Conservation (phyloP, 768 basidiomycete species). For the Suillus bovinus region DNA sequence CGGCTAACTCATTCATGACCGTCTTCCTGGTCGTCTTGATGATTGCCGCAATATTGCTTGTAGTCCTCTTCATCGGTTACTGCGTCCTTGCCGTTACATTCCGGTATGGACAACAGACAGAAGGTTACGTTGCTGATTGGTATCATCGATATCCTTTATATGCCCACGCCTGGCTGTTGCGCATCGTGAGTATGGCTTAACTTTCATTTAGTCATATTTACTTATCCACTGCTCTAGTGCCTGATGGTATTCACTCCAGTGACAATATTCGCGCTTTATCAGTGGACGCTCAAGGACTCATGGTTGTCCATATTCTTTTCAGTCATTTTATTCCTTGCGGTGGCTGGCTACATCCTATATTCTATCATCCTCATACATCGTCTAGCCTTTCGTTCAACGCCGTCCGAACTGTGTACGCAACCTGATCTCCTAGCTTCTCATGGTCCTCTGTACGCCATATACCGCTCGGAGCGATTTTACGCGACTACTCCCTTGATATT, state of each 20-base stretch:
- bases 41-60: constrained; percentile 58
- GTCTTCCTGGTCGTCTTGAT: constrained; percentile 77
- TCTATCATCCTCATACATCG: constrained; percentile 51
- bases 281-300: constrained; percentile 90
- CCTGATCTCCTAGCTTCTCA: constrained; percentile 40
- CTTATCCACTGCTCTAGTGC: constrained; percentile 38
- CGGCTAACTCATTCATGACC: constrained; percentile 89
- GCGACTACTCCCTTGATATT: constrained; percentile 60
- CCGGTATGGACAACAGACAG: constrained; percentile 23
- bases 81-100: constrained; percentile 34
- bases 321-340: constrained; percentile 59
- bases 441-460: constrained; percentile 65
- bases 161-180: constrained; percentile 60
- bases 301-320: constrained; percentile 84
- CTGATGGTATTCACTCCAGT: constrained; percentile 70
- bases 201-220: constrained; percentile 5
- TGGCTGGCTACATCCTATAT: constrained; percentile 50
- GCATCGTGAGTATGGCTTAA: constrained; percentile 52
- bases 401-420: constrained; percentile 40
- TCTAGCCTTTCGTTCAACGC: constrained; percentile 40
- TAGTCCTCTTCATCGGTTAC: constrained; percentile 53
- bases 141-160: constrained; percentile 45
- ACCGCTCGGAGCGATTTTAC: constrained; percentile 66
- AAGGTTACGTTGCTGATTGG: constrained; percentile 18
- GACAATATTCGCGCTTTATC: constrained; percentile 78